These are phyloP conservation scores for Penicillium sp. DNA, from an alignment of 2,329 filamentous ascomycete species.

Conservation along the genomic window DNA sequence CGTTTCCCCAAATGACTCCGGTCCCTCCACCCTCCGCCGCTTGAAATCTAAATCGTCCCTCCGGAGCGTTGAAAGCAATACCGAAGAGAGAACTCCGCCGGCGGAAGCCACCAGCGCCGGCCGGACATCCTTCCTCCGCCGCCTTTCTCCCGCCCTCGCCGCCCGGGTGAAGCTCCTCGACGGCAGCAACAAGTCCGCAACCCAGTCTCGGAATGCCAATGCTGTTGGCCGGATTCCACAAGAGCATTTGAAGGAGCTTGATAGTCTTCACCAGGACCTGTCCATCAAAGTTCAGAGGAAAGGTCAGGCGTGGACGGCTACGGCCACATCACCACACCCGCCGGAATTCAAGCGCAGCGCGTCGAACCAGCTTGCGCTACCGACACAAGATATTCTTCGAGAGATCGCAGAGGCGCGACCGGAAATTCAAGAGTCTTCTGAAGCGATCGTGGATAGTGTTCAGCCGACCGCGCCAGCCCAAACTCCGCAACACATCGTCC, in stretches of 20 bases:
- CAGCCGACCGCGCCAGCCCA: constrained; percentile 11
- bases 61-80: constrained; percentile 33
- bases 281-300: constrained; percentile 40
- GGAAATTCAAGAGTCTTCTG: constrained; percentile 11
- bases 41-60: constrained; percentile 39
- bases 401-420: constrained; percentile 13
- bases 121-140: constrained; percentile 40
- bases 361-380: constrained; percentile 23
- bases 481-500: constrained; percentile 8
- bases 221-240: constrained; percentile 41
- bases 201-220: constrained; percentile 22
- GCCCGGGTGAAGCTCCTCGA: constrained; percentile 44
- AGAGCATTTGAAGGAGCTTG: constrained; percentile 41
- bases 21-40: constrained; percentile 28
- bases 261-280: constrained; percentile 38
- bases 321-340: constrained; percentile 13
- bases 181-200: constrained; percentile 31
- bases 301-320: constrained; percentile 38
- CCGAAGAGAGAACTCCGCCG: constrained; percentile 28
- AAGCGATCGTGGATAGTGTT: constrained; percentile 19
- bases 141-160: constrained; percentile 42
- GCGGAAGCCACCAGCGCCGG: constrained; percentile 20
- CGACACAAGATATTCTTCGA: constrained; percentile 17
- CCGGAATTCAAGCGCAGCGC: constrained; percentile 18
- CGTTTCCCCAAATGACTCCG: constrained; percentile 29